Conservation (phyloP, 768 basidiomycete species). For the Tulasnella sp. region DNA sequence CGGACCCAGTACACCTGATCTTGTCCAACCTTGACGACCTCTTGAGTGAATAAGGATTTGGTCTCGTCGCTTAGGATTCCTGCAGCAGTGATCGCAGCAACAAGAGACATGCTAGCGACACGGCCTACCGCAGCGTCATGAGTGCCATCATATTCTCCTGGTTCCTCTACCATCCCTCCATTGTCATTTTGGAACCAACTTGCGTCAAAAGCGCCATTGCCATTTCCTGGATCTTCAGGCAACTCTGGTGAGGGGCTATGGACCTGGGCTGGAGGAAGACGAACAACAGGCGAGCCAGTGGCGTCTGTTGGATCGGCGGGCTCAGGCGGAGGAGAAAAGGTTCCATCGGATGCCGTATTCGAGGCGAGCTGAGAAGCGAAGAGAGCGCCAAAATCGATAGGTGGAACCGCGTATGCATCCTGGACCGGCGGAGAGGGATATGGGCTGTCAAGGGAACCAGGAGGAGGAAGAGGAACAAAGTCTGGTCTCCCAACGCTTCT, state of each 20-base stretch:
- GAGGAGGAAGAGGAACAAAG: conserved; percentile 1
- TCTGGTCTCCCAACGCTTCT: conserved; percentile 3
- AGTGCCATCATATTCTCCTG: conserved; percentile 39
- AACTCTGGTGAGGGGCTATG: background rate
- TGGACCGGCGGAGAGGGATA: conserved; percentile 18
- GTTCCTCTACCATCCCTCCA: background rate
- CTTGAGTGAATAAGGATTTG: conserved; percentile 62
- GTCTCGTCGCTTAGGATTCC: conserved; percentile 55
- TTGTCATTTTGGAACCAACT: conserved; percentile 1
- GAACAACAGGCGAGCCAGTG: background rate
- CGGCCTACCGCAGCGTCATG: conserved; percentile 83
- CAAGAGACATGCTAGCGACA: conserved; percentile 87
- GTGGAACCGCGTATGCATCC: background rate
- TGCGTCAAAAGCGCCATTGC: background rate
- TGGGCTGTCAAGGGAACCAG: conserved; percentile 6
- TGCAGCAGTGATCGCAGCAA: conserved; percentile 74
- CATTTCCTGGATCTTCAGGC: background rate
- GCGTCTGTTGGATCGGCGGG: background rate
- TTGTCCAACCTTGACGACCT: conserved; percentile 61
- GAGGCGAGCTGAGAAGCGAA: background rate
- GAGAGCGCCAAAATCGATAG: background rate
- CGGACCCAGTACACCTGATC: conserved; percentile 75
- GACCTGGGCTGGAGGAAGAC: background rate
- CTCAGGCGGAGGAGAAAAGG: background rate
- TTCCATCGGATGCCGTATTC: background rate